Evolutionary conservation across 2,329 filamentous ascomycete genomes (phyloP), one percentile per base, ranked within the genome.

Genomic region (Pseudogymnoascus sp.): DNA sequence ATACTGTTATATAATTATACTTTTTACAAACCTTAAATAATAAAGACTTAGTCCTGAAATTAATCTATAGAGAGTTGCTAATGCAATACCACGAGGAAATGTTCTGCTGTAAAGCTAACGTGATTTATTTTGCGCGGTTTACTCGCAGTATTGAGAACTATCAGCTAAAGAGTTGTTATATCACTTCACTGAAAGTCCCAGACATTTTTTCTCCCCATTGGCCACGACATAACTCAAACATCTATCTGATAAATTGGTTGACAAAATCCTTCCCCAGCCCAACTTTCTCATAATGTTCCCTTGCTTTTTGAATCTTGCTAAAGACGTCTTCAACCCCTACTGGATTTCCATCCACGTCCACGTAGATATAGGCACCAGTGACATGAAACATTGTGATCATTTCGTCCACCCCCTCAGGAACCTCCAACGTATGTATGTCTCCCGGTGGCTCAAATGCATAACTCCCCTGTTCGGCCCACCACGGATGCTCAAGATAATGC

Each of bases 401-500:
- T 62, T 74, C 72, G 38, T 68, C 65, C 0, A 73, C 72, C 10
- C 69, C 73, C 1, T 72, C 70, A 0, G 73, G 71, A 0, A 74
- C 73, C 59, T 74, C 70, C 6, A 74, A 64, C 3, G 72, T 75
- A 55, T 75, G 72, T 29, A 74, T 74, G 49, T 75, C 71, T 1
- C 72, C 72, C 0, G 68, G 72, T 0, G 73, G 73, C 66, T 74
- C 73, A 59, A 69, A 75, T 0, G 72, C 70, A 63, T 74, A 72
- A 2, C 73, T 69, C 4, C 73, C 73, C 59, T 74, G 71, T 1
- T 66, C 68, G 0, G 73, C 73, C 73, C 72, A 75, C 72, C 73
- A 74, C 0, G 67, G 66, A 43, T 75, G 72, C 62, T 75, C 73
- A 2, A 75, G 69, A 45, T 75, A 74, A 61, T 74, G 73, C 73